These are phyloP conservation scores for Chrysanthemum lavandulifolium DNA, from an alignment of 129 eudicot species.

Conservation along the genomic window DNA sequence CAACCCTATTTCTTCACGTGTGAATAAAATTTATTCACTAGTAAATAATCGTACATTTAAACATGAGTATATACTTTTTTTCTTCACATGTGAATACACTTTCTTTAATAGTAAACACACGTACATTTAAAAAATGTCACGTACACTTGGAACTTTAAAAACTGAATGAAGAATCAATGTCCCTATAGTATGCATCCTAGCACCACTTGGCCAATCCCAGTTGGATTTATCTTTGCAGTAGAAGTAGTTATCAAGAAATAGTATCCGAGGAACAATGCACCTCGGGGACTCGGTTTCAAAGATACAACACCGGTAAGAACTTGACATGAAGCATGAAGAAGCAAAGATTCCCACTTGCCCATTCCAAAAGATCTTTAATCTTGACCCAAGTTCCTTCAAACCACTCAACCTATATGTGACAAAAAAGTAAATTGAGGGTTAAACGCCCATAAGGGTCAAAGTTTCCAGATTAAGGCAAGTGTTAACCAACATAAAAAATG, in stretches of 20 bases:
- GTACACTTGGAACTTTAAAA: too few species aligned
- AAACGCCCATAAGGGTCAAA: too few species aligned
- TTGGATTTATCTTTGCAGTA: slow-evolving; percentile 58
- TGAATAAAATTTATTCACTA: too few species aligned
- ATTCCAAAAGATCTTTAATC: slow-evolving; percentile 63
- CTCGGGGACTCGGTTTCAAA: slow-evolving; percentile 59
- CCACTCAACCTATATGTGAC: slow-evolving; percentile 51
- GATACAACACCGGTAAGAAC: slow-evolving; percentile 67
- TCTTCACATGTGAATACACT: too few species aligned
- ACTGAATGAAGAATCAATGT: too few species aligned
- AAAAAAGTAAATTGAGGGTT: too few species aligned
- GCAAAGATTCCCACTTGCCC: slow-evolving; percentile 95
- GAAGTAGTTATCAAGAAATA: slow-evolving; percentile 74
- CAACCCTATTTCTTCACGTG: too few species aligned
- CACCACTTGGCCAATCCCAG: slow-evolving; percentile 82
- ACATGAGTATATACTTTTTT: too few species aligned
- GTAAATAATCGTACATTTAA: too few species aligned
- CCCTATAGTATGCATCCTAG: slow-evolving; percentile 1
- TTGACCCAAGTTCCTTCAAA: slow-evolving; percentile 74
- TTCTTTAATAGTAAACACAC: too few species aligned
- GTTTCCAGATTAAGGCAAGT: not conserved
- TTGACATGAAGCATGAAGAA: slow-evolving; percentile 74
- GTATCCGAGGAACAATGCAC: slow-evolving; percentile 66
- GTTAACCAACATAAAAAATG: too few species aligned
- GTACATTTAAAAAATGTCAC: too few species aligned